Evolutionary conservation across 345 rosid species (phyloP), one percentile per base, ranked within the genome.

Genomic region (Camelina laxa): DNA sequence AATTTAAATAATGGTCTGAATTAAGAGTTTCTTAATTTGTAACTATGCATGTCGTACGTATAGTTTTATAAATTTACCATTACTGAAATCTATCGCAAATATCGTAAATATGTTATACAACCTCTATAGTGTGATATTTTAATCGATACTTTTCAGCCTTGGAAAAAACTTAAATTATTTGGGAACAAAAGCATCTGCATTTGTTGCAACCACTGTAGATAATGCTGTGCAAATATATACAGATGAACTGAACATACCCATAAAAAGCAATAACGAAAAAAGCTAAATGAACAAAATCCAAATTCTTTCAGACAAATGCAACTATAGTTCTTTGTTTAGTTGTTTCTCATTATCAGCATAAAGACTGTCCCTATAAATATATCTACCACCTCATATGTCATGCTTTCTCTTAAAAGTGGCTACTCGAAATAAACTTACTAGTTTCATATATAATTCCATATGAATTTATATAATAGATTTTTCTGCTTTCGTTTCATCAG

Each of bases 231-330:
- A 58, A 41, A 50, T 48, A 41, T 47, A 21, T 19, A 15, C 21
- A 70, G 81, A 60, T 78, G 77, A 72, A 78, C 1, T 78, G 81
- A 78, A 78, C 63, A 30, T 78, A 69, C 41, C 73, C 81, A 65
- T 58, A 71, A 50, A 66, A 77, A 60, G 48, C 66, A 56, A 48
- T 16, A 45, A 69, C 10, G 35, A 54, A 55, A 76, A 76, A 69
- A 56, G 41, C 65, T 69, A 76, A 69, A 38, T 36, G 65, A 49
- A 71, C 61, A 77, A 77, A 77, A 65, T 77, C 75, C 72, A 70
- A 65, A 65, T 4, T 71, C 2, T 49, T 50, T 56, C 72, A 65
- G 76, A 77, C 73, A 65, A 65, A 54, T 70, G 30, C 72, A 71
- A 59, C 73, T 47, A 65, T 71, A 21, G 49, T 21, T 77, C 50